These are phyloP conservation scores for Sphaerosporella brunnea DNA, from an alignment of 495 filamentous ascomycete species.

Conservation along the genomic window DNA sequence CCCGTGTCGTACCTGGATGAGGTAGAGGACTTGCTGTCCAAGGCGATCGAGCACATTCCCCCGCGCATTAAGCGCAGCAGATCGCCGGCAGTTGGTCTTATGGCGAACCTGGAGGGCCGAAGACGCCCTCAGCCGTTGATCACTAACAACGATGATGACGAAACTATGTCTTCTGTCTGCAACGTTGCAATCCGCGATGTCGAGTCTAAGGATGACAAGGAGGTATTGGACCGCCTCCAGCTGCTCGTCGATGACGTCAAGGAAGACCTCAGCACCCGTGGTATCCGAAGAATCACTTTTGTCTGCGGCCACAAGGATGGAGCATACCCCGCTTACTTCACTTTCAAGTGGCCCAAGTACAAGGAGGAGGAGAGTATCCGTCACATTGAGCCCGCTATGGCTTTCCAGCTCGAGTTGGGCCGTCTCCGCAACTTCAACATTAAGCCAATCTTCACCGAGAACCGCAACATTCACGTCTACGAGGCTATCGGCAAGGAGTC, in stretches of 20 bases:
- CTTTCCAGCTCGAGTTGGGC: constrained; percentile 92
- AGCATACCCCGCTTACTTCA: constrained; percentile 91
- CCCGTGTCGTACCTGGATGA: constrained; percentile 88
- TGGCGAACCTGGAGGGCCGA: constrained; percentile 56
- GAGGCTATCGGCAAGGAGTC: constrained; percentile 86
- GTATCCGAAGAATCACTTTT: constrained; percentile 81
- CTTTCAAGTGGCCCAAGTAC: constrained; percentile 83
- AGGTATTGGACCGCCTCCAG: constrained; percentile 57
- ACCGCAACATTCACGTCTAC: constrained; percentile 97
- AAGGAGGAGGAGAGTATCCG: constrained; percentile 86
- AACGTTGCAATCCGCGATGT: constrained; percentile 85
- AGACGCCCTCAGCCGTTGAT: constrained; percentile 38
- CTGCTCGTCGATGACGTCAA: constrained; percentile 63
- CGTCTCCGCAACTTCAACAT: constrained; percentile 93
- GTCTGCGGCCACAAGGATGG: constrained; percentile 91
- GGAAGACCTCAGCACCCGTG: constrained; percentile 60
- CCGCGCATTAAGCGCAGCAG: constrained; percentile 24
- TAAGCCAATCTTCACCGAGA: constrained; percentile 95
- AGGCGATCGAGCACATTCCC: constrained; percentile 71
- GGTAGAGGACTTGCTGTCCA: constrained; percentile 62
- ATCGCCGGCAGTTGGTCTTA: constrained; percentile 30
- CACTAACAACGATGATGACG: constrained; percentile 40
- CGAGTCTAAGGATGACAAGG: constrained; percentile 67
- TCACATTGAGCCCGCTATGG: constrained; percentile 86
- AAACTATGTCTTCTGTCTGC: constrained; percentile 63